A percentile compares a stretch with the other conserved stretches of the same genome.
Evolutionary conservation across 192 early-diverging fungal genomes (phyloP).

Genomic region (Umbelopsis sp.): DNA sequence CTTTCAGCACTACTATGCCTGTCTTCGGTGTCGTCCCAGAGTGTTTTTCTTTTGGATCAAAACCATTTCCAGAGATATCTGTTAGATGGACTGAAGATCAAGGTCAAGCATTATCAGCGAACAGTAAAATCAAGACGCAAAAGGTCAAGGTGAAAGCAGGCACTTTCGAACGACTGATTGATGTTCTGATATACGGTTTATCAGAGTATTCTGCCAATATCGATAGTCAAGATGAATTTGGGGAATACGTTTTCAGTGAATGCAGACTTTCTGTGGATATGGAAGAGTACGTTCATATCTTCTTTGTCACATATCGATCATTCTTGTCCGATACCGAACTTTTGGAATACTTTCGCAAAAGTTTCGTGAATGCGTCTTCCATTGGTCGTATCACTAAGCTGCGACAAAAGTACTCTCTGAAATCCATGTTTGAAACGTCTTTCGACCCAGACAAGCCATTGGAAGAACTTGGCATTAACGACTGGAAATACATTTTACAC

Average conservation of each 20-base stretch:
- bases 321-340: constrained; percentile 50
- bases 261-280: constrained; percentile 33
- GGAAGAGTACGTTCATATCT: constrained; percentile 47
- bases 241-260: constrained; percentile 19
- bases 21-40: neutral
- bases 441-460: neutral
- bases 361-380: constrained; percentile 41
- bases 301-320: constrained; percentile 68
- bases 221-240: constrained; percentile 46
- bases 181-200: constrained; percentile 62
- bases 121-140: neutral
- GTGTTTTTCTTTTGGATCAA: neutral
- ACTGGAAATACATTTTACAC: constrained; percentile 39
- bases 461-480: constrained; percentile 20
- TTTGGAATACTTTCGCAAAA: constrained; percentile 41
- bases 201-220: constrained; percentile 41
- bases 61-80: neutral
- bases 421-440: constrained; percentile 6
- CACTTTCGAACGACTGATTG: constrained; percentile 54
- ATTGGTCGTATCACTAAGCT: neutral
- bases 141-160: constrained; percentile 65
- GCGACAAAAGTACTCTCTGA: neutral
- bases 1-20: neutral
- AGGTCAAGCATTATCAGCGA: neutral
- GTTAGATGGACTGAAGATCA: neutral